Base-by-base conservation (phyloP, 2,329 filamentous ascomycete species). In the Cladosporium sphaerospermum region DNA sequence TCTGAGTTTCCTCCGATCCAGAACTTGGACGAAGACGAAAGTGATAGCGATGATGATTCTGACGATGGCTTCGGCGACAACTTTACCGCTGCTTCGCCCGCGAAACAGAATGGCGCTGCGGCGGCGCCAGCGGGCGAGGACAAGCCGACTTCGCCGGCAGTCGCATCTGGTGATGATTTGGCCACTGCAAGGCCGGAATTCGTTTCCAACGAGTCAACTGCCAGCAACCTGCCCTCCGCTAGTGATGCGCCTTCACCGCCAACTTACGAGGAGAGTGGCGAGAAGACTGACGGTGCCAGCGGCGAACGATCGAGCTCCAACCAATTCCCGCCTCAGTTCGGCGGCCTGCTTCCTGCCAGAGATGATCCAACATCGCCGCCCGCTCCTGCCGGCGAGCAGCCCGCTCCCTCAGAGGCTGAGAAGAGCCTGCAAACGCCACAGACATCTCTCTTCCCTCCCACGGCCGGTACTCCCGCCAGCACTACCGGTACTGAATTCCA, bases 1-100 rank as follows among this genome's bases (percentile, higher is more conserved):
- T 61, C 61, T 36, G 93, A 97, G 67, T 97, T 97, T 66, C 93
- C 93, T 32, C 93, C 92, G 0, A 96, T 97, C 56, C 84, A 86
- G n/a, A 89, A 92, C 67, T 73, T 96, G 54, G 86, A 88, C 57
- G 79, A 83, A 31, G 86, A 91, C 54, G 88, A 92, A 19, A 86
- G 95, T n/a, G 90, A 86, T 19, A 89, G 95, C 51, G 88, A 91
- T 28, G 86, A 87, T 31, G 89, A 95, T 56, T 55, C 48, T 13
- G 54, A 56, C 7, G 74, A 73, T 62, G 89, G 91, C 0, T 97
- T 97, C 65, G 92, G 95, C 46, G 93, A 99, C 66, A 86, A 96
- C 69, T 97, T 97, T 67, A 85, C 87, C 0, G 83, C 88, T 11
- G 79, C 81, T 31, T 78, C 74, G 41, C 70, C 76, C 1, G 56